These are phyloP conservation scores for Colletotrichum musicola DNA, from an alignment of 2,329 filamentous ascomycete genomes.

Conservation along the genomic window DNA sequence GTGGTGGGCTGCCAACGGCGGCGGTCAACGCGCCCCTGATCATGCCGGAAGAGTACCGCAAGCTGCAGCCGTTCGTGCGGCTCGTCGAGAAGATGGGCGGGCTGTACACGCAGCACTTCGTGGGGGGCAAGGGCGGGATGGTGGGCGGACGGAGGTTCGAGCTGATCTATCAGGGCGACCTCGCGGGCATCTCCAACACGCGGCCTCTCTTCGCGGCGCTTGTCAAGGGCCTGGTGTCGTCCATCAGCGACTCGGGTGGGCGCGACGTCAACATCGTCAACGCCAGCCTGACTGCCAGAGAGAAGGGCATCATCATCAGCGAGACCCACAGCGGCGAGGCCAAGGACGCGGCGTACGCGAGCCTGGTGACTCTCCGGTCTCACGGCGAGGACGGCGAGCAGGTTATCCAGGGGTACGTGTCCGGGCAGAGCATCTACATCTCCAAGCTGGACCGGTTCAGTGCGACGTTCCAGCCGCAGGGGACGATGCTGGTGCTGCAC, in stretches of 20 bases:
- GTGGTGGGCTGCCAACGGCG: slow-evolving; percentile 78
- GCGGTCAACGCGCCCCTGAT: slow-evolving; percentile 88
- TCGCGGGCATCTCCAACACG: slow-evolving; percentile 79
- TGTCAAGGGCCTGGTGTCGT: slow-evolving; percentile 79
- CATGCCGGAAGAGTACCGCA: slow-evolving; percentile 82
- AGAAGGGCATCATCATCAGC: slow-evolving; percentile 81
- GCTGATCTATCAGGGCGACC: slow-evolving; percentile 80
- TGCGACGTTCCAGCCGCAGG: slow-evolving; percentile 79
- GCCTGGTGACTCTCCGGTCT: slow-evolving; percentile 77
- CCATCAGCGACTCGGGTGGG: slow-evolving; percentile 75
- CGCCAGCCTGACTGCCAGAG: slow-evolving; percentile 78
- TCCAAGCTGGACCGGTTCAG: slow-evolving; percentile 80
- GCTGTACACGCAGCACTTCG: slow-evolving; percentile 83
- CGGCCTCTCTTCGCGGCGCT: slow-evolving; percentile 83
- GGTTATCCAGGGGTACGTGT: slow-evolving; percentile 75
- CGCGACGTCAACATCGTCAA: slow-evolving; percentile 87
- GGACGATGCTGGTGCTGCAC: slow-evolving; percentile 80
- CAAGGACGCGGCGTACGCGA: slow-evolving; percentile 74
- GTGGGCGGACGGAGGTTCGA: slow-evolving; percentile 78
- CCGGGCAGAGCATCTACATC: slow-evolving; percentile 75
- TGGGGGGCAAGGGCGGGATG: slow-evolving; percentile 54
- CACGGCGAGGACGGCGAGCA: slow-evolving; percentile 54
- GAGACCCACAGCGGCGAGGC: slow-evolving; percentile 76
- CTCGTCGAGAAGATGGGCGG: slow-evolving; percentile 84
- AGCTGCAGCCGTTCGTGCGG: slow-evolving; percentile 80